Base-by-base conservation (phyloP, 306 rosid species). In the Sophora flavescens region DNA sequence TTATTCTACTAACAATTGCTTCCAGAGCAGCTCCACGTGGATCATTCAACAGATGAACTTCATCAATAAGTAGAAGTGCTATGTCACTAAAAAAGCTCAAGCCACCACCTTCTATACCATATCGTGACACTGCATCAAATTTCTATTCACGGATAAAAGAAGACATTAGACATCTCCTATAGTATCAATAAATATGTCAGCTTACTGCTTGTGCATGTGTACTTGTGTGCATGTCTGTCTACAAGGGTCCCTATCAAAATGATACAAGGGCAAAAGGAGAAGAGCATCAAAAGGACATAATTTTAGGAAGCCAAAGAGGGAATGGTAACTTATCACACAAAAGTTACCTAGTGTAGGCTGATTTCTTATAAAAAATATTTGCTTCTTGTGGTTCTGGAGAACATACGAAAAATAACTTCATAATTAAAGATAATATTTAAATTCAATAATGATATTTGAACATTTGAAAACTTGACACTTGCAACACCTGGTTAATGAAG, bases 11-110 rank as follows among this genome's bases (percentile, higher is more conserved):
- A 77, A 94, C 95, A 77, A 94, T 88, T 56, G 97, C 97, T 87
- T 94, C 98, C 84, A 94, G 86, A 42, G 87, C 88, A 6, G 98
- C 98, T 86, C 98, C 98, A 53, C 98, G 98, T 73, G 95, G 92
- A 88, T 94, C 98, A 79, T 90, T 94, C 90, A 94, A 80, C 50
- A 94, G 89, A 84, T 94, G 98, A 80, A 90, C 98, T 89, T 94
- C 98, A 80, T 94, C 98, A 74, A 94, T 92, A 68, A 94, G 91
- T 78, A 94, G 81, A 44, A 94, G 96, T 45, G 97, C 88, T 63
- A 94, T 92, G 84, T 92, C 98, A 15, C 98, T 82, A 82, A 94
- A 92, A 85, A 94, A 92, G 83, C 98, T 85, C 89, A 94, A 85
- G 77, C 96, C 93, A 70, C 98, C 97, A 14, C 86, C 90, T 75